Conservation (phyloP, 192 early-diverging fungal genomes). For the Coemansia sp. region DNA sequence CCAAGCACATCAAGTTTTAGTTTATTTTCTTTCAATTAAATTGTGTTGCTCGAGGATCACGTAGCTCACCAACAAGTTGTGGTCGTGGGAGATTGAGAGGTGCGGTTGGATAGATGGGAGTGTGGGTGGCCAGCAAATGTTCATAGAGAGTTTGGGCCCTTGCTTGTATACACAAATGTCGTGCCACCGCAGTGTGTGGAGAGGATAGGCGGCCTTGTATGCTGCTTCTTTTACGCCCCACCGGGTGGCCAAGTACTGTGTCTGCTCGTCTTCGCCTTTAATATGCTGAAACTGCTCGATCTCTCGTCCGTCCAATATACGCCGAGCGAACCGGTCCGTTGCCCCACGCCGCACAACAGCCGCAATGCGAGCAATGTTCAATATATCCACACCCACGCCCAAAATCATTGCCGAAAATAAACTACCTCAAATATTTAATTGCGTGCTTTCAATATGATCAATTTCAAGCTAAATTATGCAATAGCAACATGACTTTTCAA, state of each 20-base stretch:
- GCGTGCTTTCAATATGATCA: too few species aligned
- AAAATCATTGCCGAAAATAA: constrained; percentile 59
- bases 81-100: constrained; percentile 43
- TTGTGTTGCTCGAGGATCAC: constrained; percentile 20
- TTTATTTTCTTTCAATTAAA: too few species aligned
- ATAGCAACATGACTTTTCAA: too few species aligned
- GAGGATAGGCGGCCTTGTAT: constrained; percentile 49
- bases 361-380: constrained; percentile 65
- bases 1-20: constrained; percentile 48
- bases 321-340: constrained; percentile 56
- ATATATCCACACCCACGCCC: constrained; percentile 78
- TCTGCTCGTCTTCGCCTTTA: constrained; percentile 4
- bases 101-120: constrained; percentile 13
- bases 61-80: constrained; percentile 22
- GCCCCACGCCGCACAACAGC: constrained; percentile 56
- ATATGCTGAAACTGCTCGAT: constrained; percentile 8
- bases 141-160: constrained; percentile 15
- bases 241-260: constrained; percentile 31
- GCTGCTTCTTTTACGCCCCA: constrained; percentile 52
- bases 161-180: constrained; percentile 26
- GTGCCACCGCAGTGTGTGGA: constrained; percentile 33
- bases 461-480: too few species aligned
- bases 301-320: constrained; percentile 59
- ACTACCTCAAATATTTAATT: too few species aligned
- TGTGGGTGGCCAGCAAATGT: constrained; percentile 18